Percentiles rank a stretch among this genome's conserved stretches.
Conservation (phyloP, 2,329 filamentous ascomycete species). For the Cordyceps farinosa region DNA sequence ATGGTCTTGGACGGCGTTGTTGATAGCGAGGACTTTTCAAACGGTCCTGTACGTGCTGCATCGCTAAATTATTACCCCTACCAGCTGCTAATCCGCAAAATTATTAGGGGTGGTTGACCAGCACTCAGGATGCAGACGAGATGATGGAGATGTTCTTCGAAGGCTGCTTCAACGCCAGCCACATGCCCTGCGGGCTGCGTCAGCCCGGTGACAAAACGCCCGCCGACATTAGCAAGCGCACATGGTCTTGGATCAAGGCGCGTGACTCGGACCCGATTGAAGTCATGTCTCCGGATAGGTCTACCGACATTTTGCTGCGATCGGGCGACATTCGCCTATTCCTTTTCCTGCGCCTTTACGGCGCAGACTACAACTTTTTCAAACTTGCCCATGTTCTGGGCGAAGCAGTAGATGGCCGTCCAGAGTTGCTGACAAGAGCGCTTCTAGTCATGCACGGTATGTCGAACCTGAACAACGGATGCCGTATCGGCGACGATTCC, state of each 20-base stretch:
- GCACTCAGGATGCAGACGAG: slow-evolving; percentile 36
- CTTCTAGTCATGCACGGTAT: not conserved
- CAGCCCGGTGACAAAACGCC: slow-evolving; percentile 24
- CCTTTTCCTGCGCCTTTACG: not conserved
- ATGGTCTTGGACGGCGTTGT: slow-evolving; percentile 40
- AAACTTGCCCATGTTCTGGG: not conserved
- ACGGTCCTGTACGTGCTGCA: slow-evolving; percentile 26
- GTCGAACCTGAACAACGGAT: not conserved
- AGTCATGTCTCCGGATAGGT: not conserved
- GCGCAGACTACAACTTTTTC: not conserved
- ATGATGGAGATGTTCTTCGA: slow-evolving; percentile 34
- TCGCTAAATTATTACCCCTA: too few relatives aligned
- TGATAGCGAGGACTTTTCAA: slow-evolving; percentile 36
- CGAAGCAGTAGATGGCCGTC: not conserved
- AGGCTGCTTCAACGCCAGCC: slow-evolving; percentile 33
- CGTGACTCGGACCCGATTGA: not conserved
- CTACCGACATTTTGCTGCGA: not conserved
- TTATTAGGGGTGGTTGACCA: slow-evolving; percentile 33
- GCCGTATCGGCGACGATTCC: not conserved
- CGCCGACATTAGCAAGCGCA: slow-evolving; percentile 31
- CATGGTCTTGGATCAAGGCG: slow-evolving; percentile 29
- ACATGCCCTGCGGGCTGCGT: slow-evolving; percentile 29
- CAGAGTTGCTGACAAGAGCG: not conserved
- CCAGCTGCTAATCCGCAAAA: not conserved
- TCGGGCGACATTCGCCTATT: not conserved